phyloP scores from a whole-genome alignment of 116 monocot genomes.

The Phalaenopsis hybrid region DNA sequence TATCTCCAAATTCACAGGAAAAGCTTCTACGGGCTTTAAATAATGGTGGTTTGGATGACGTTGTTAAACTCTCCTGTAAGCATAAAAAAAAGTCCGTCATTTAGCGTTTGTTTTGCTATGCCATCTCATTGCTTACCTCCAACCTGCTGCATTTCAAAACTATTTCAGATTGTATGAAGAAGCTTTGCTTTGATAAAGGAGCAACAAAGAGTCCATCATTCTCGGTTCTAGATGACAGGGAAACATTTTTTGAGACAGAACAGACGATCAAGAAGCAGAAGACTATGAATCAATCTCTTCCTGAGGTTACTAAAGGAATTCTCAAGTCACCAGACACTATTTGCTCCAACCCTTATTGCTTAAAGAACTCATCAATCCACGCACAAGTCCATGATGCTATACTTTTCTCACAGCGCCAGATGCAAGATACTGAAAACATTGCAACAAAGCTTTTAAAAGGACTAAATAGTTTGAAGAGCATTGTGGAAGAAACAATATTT shows the following conservation, averaged over 20 bases:
- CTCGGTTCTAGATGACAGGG: constrained; percentile 2
- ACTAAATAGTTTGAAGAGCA: constrained; percentile 32
- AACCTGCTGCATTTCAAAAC: neutral
- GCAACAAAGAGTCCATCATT: constrained; percentile 6
- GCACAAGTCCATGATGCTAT: constrained; percentile 33
- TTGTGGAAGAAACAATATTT: constrained; percentile 25
- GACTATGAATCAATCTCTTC: constrained; percentile 7
- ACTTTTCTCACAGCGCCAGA: constrained; percentile 40
- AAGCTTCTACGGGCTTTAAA: constrained; percentile 35
- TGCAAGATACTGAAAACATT: constrained; percentile 49
- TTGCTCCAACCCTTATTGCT: constrained; percentile 16
- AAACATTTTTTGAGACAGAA: constrained; percentile 3
- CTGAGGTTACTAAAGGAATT: constrained; percentile 21
- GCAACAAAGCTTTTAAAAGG: constrained; percentile 37
- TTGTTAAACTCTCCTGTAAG: constrained; percentile 23
- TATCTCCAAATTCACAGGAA: constrained; percentile 59
- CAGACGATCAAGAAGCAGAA: constrained; percentile 18
- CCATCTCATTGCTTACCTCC: neutral
- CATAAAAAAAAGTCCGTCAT: neutral
- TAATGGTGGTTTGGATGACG: constrained; percentile 21
- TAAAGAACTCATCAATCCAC: constrained; percentile 17
- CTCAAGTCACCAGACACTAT: constrained; percentile 14
- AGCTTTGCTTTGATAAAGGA: constrained; percentile 18
- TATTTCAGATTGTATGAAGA: constrained; percentile 17
- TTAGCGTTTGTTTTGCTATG: neutral